Base-by-base conservation (phyloP, 164 flowering plant genomes). In the Magnolia sinica region DNA sequence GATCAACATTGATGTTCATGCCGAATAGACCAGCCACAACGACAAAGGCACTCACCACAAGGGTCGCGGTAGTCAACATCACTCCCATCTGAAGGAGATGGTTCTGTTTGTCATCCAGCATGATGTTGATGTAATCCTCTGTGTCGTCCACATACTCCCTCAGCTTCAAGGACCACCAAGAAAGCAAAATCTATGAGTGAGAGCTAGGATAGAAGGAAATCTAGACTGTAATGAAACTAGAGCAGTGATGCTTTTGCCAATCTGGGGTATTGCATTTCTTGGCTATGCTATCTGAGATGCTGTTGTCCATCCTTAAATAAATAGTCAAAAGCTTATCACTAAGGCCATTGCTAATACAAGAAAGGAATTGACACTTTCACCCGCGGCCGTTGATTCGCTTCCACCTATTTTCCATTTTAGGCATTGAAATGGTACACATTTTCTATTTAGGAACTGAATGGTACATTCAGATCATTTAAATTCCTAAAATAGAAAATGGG, bases 31-130 rank as follows among this genome's bases (percentile, higher is more conserved):
- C 97, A 31, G 85, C 94, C 55, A 96, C 91, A 0, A 92, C 96
- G 52, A 96, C 85, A 78, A 90, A 92, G 9, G 94, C 94, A 78
- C 92, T 91, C 81, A 94, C 81, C 55, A 93, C 89, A 0, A 96
- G 91, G 49, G 96, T 96, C 61, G 98, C 98, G 22, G 98, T 92
- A 22, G 93, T 90, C 76, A 96, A 68, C 97, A 91, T 90, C 37
- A 96, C 97, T 11, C 98, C 99, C 97, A 93, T 96, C 77, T 94
- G 96, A 71, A 96, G 83, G 24, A 96, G 97, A 79, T 92, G 94
- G 79, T 95, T 95, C 86, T 95, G 98, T 74, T 95, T 95, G 90
- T 95, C 98, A 75, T 96, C 99, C 86, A 96, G 79, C 97, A 93
- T 96, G 61, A 96, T 96, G 84, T 96, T 96, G 85, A 96, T 92